These are phyloP conservation scores for Suhomyces choctaworum DNA, from an alignment of 1,139 yeast species.

Conservation along the genomic window DNA sequence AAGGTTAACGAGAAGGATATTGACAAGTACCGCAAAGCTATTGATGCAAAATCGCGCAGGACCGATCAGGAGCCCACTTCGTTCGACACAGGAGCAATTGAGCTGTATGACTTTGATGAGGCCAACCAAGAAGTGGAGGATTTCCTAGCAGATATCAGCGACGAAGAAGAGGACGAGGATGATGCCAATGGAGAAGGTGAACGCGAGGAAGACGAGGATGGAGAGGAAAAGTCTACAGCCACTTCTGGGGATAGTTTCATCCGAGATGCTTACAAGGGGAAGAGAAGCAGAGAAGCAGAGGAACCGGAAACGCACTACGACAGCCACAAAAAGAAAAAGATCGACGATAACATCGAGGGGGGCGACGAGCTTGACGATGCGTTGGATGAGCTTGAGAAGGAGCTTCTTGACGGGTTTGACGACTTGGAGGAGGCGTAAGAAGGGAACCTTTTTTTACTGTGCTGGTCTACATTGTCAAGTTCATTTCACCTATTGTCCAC, in stretches of 20 bases:
- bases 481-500: too few species aligned
- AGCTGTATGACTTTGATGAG: conserved; percentile 52
- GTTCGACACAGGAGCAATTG: conserved; percentile 34
- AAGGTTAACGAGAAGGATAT: conserved; percentile 44
- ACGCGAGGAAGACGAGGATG: conserved; percentile 13
- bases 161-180: conserved; percentile 45
- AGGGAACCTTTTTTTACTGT: too few species aligned
- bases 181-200: conserved; percentile 30
- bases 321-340: conserved; percentile 16
- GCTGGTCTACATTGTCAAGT: too few species aligned
- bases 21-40: conserved; percentile 40
- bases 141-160: conserved; percentile 56
- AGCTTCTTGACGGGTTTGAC: conserved; percentile 48
- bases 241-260: conserved; percentile 30
- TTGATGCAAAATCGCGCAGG: conserved; percentile 24
- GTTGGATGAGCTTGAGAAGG: conserved; percentile 48
- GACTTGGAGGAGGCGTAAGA: conserved; percentile 37
- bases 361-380: conserved; percentile 18
- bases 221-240: conserved; percentile 6
- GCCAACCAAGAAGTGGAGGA: conserved; percentile 63
- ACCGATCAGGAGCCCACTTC: conserved; percentile 21
- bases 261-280: conserved; percentile 31
- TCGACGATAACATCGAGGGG: conserved; percentile 18
- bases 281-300: conserved; percentile 20
- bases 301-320: conserved; percentile 19